Base-by-base conservation (phyloP, 2,329 filamentous ascomycete genomes). In the Cercospora janseana region DNA sequence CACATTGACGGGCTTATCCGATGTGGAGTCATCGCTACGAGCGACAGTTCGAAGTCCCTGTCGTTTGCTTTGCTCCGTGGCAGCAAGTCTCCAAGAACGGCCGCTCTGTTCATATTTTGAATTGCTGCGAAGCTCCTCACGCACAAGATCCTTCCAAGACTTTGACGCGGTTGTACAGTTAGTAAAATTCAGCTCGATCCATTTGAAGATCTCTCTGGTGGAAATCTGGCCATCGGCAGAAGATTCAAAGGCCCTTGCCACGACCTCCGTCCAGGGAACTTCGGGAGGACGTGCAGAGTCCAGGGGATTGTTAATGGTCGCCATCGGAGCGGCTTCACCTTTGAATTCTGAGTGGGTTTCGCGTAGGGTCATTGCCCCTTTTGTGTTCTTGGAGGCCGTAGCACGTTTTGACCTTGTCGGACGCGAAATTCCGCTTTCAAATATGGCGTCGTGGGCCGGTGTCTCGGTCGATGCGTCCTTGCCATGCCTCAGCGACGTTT, bases 161-260 rank as follows among this genome's bases (percentile, higher is more conserved):
- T n/a, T 27, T 16, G 43, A 29, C 13, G 43, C 43, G 12, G 49
- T 37, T 13, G 43, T 46, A 29, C 47, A 52, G 23, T 52, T 47
- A 5, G 37, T 21, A n/a, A 35, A 47, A 15, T 47, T 46, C 16
- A 28, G 13, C 21, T 52, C 43, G 5, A 52, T 24, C 49, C 49
- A 52, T 12, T 28, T 15, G 18, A 32, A 46, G 12, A 52, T 40
- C 5, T 47, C 43, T 27, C 20, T 42, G 28, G 20, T 46, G 10
- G 38, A 35, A 43, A 52, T 47, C 15, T 8, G 28, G 8, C 16
- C 27, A 13, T 18, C 29, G 10, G 34, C 12, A 13, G 26, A 42
- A 6, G 49, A 46, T 8, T 29, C 27, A 15, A 52, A 47, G 3
- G 49, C 43, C 42, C 35, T 47, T 20, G 15, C 26, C 12, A 52